Conservation (phyloP, 495 filamentous ascomycete species). For the Antarctomyces pellizariae region DNA sequence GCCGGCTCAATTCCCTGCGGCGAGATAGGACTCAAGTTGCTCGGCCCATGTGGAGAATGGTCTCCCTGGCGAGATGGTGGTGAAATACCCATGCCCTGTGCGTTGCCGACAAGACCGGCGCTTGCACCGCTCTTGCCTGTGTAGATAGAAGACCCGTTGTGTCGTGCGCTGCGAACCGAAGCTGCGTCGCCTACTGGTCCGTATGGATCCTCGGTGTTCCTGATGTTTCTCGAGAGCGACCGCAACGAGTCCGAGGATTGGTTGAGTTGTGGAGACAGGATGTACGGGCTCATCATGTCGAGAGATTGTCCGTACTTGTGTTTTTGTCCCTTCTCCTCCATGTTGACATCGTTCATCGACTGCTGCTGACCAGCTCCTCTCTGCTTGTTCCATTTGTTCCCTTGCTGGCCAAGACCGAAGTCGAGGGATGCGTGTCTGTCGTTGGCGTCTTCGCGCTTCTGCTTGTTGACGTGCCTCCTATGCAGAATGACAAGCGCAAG, state of each 20-base stretch:
- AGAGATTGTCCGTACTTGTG: constrained; percentile 19
- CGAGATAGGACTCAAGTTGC: no score
- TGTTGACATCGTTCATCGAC: constrained; percentile 15
- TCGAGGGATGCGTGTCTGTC: constrained; percentile 87
- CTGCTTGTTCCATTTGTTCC: no score
- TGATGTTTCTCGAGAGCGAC: constrained; percentile 51
- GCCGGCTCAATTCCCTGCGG: no score
- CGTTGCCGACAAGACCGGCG: constrained; percentile 9
- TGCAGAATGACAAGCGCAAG: constrained; percentile 54
- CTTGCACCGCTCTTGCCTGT: constrained; percentile 22
- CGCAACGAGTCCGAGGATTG: constrained; percentile 66
- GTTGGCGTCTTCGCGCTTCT: constrained; percentile 54
- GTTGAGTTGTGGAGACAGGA: constrained; percentile 62
- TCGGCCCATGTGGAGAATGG: no score
- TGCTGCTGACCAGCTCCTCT: no score
- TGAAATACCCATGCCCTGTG: constrained; percentile 7
- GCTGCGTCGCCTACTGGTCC: constrained; percentile 40
- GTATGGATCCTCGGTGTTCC: constrained; percentile 61
- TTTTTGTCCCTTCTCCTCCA: constrained; percentile 26
- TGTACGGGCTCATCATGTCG: constrained; percentile 62
- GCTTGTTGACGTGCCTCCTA: constrained; percentile 46
- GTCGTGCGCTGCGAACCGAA: constrained; percentile 26
- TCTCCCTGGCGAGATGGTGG: no score
- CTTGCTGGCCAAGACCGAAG: constrained; percentile 66
- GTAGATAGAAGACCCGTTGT: constrained; percentile 40